A percentile compares a stretch with the other conserved stretches of the same genome.
These are phyloP conservation scores for Erigeron philadelphicus DNA, from an alignment of 140 eudicot species.

Conservation along the genomic window DNA sequence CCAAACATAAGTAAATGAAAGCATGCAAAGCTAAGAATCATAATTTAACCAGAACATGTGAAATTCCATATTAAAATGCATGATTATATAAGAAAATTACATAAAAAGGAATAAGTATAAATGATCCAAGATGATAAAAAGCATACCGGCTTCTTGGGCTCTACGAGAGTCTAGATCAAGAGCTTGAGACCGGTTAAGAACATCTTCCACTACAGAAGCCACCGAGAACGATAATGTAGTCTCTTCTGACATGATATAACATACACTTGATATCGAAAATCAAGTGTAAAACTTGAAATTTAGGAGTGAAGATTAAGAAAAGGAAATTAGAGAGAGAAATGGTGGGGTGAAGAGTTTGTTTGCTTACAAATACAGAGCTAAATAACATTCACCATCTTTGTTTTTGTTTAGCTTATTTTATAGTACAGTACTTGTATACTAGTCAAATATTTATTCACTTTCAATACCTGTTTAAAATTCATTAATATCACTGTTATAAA, in stretches of 20 bases:
- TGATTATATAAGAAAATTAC: neutral
- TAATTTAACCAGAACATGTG: neutral
- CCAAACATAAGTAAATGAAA: neutral
- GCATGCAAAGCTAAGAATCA: neutral
- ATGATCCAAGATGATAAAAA: neutral
- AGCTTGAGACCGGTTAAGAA: constrained; percentile 54
- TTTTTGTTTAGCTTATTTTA: constrained; percentile 27
- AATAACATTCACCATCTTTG: constrained; percentile 26
- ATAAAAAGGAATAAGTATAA: neutral
- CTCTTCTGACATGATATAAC: constrained; percentile 43
- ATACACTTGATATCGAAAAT: constrained; percentile 10
- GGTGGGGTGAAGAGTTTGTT: constrained; percentile 23
- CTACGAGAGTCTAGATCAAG: constrained; percentile 84
- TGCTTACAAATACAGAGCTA: constrained; percentile 25
- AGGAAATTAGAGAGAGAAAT: constrained; percentile 2
- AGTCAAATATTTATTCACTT: constrained; percentile 20
- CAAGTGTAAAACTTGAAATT: constrained; percentile 3
- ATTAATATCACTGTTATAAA: neutral
- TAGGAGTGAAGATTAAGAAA: constrained; percentile 1
- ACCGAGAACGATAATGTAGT: constrained; percentile 52
- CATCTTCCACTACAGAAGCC: constrained; percentile 86
- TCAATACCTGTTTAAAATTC: constrained; percentile 3
- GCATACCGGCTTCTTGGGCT: constrained; percentile 80
- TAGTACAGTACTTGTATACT: constrained; percentile 20
- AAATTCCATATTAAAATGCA: constrained; percentile 7